Evolutionary conservation across 306 rosid species (phyloP), one percentile per base, ranked within the genome.

Genomic region (Cercis canadensis): DNA sequence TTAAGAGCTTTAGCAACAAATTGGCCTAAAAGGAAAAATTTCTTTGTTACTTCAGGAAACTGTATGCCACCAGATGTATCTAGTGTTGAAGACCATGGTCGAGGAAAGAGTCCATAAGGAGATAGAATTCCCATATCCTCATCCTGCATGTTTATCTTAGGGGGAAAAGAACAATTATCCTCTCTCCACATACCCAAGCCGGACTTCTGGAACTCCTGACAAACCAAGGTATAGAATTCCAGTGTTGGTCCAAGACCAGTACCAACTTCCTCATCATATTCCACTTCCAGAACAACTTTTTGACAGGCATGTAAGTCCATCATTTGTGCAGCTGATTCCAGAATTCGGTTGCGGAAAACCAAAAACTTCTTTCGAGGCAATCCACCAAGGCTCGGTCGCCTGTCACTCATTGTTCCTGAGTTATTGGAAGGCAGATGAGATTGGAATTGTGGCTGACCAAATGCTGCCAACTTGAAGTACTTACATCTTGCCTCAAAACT

Each of bases 161-260:
- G 62, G 43, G 69, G 32, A 58, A 64, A 75, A 50, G 84, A 78
- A 75, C 74, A 76, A 61, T 55, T 56, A 79, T 87, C 92, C 66
- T 73, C 93, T 72, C 96, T 89, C 99, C 99, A 95, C 96, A 92
- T 88, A 68, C 88, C 96, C 60, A 88, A 71, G 49, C 90, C 96
- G 63, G 75, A 75, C 77, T 88, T 95, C 80, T 95, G 96, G 75
- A 95, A 83, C 81, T 89, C 99, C 10, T 81, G 97, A 70, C 99
- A 82, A 41, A 92, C 96, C 80, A 95, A 83, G 69, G 99, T 91
- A 76, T 91, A 95, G 71, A 95, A 95, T 80, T 95, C 99, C 83
- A 95, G 83, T 29, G 99, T 95, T 8, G 97, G 99, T 65, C 99
- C 99, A 73, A 92, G 96, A 73, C 99, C 99, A 66, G 96, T 95